Evolutionary conservation across 257 asterid species (phyloP), one percentile per base, ranked within the genome.

Genomic region (Schizonepeta tenuifolia): DNA sequence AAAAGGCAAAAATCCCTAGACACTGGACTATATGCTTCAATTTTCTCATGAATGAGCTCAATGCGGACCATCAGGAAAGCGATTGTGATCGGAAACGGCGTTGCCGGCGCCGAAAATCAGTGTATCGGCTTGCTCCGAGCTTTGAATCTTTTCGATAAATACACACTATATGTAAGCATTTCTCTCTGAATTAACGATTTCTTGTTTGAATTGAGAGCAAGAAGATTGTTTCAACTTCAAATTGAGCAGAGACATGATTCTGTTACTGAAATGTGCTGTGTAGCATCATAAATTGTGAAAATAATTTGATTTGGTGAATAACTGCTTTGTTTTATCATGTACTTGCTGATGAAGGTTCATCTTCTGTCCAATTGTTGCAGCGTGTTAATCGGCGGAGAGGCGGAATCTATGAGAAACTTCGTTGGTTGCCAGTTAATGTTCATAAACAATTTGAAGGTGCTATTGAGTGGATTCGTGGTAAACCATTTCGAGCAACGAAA

Each of bases 51-150:
- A 38, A 43, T 51, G 58, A 69, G 22, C 66, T 73, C 75, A 61
- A 87, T 89, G 96, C 84, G 73, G 83, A 72, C 79, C 24, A 69
- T 92, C 82, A 84, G 81, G 79, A 83, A 87, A 83, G 97, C 89
- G 28, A 58, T 89, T 43, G 85, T 92, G 40, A 86, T 92, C 81
- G 90, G 96, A 74, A 92, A 88, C 76, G 93, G 97, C 68, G 75
- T 81, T 56, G 87, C 97, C 10, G 96, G 93, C 67, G 90, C 96
- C 50, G 92, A 92, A 77, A 92, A 88, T 79, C 97, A 92, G 71
- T 85, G 86, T 85, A 66, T 85, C 70, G 96, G 96, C 73, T 86
- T 92, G 83, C 73, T 92, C 75, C 89, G 92, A 78, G 96, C 97
- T 67, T 77, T 92, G 58, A 89, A 90, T 41, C 82, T 92, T 79